Evolutionary conservation across 176 grass and related monocot genomes (phyloP).

Genomic region (Carex kokanica): DNA sequence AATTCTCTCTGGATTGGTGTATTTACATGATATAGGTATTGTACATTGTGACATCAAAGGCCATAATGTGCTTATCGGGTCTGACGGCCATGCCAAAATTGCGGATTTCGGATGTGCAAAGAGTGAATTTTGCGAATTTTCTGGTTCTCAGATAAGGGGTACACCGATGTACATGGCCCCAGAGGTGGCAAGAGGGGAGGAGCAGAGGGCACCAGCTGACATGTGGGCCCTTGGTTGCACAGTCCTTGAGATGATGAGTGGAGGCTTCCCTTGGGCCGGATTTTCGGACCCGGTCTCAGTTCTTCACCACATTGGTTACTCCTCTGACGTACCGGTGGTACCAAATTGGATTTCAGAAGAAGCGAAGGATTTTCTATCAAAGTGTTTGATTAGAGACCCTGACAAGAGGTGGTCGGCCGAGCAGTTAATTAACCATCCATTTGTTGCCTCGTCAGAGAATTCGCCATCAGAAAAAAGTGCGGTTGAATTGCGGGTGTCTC

Average conservation of each 20-base stretch:
- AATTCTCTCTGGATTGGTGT: constrained; percentile 49
- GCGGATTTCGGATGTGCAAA: constrained; percentile 72
- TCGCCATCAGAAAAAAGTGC: background rate
- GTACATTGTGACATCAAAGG: constrained; percentile 76
- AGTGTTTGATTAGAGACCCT: constrained; percentile 39
- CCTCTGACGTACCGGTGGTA: constrained; percentile 21
- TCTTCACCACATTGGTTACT: constrained; percentile 41
- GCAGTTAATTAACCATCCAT: constrained; percentile 29
- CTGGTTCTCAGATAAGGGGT: background rate
- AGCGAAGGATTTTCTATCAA: constrained; percentile 41
- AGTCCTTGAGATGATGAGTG: constrained; percentile 36
- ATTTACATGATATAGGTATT: constrained; percentile 50
- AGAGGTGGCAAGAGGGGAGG: constrained; percentile 42
- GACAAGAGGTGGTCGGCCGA: constrained; percentile 29
- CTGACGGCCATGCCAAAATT: constrained; percentile 52
- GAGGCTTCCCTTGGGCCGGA: constrained; percentile 23
- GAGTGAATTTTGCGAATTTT: background rate
- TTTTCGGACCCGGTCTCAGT: constrained; percentile 20
- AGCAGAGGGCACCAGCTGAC: constrained; percentile 25
- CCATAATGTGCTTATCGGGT: constrained; percentile 61
- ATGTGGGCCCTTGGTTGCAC: constrained; percentile 42
- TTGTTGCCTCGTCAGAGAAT: background rate
- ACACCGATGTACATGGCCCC: constrained; percentile 27
- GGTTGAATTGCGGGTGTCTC: constrained; percentile 28
- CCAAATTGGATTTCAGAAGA: constrained; percentile 36